Evolutionary conservation across 164 flowering plant genomes (phyloP), one percentile per base, ranked within the genome.

Genomic region (Pachysandra terminalis): DNA sequence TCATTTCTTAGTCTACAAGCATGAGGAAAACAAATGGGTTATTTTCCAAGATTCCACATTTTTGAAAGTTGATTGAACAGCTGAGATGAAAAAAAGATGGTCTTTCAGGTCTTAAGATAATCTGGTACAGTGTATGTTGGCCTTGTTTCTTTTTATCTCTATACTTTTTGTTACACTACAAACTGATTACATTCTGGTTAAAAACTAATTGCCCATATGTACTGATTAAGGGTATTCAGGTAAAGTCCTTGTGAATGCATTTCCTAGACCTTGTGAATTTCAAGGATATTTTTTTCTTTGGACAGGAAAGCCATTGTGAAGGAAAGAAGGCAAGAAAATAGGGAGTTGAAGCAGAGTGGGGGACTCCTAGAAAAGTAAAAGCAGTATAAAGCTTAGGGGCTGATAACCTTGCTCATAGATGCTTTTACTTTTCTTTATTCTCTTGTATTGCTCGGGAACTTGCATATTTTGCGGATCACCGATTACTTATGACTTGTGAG

Each of bases 361-460:
- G 65, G 65, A 23, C 53, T 41, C 28, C 41, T 41, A 49, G 65
- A 62, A 73, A 73, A 73, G 75, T n/a, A 67, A 73, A 68, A 73
- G 75, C 64, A 68, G n/a, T n/a, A n/a, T n/a, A n/a, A n/a, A n/a
- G n/a, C n/a, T n/a, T n/a, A n/a, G n/a, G n/a, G n/a, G n/a, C n/a
- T n/a, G n/a, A n/a, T n/a, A n/a, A n/a, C n/a, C n/a, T n/a, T n/a
- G n/a, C n/a, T n/a, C n/a, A n/a, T n/a, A n/a, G n/a, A n/a, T n/a
- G n/a, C n/a, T n/a, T n/a, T n/a, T n/a, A n/a, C n/a, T n/a, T n/a
- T n/a, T n/a, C n/a, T n/a, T n/a, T n/a, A n/a, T n/a, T n/a, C n/a
- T n/a, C n/a, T n/a, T n/a, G n/a, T n/a, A n/a, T 62, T 61, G n/a
- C n/a, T n/a, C n/a, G n/a, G n/a, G n/a, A n/a, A n/a, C n/a, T n/a